Conservation (phyloP, 75 land plant genomes). For the Pseudotsuga menziesii region DNA sequence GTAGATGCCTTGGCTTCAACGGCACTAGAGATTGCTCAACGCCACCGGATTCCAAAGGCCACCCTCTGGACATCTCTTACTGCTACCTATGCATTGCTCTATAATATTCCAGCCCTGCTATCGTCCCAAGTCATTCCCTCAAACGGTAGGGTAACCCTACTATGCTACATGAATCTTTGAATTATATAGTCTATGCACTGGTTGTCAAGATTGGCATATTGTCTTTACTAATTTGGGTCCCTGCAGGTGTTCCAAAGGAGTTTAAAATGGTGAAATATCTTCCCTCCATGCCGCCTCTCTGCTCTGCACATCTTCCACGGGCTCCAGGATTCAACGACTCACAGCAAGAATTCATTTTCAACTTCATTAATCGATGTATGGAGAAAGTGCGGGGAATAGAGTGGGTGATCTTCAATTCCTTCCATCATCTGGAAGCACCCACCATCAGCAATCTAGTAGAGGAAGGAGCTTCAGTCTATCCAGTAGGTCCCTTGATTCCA, state of each 20-base stretch:
- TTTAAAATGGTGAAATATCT: not conserved
- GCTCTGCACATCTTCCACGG: conserved; percentile 4
- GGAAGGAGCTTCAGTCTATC: not conserved
- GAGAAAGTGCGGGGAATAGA: not conserved
- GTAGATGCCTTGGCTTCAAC: not conserved
- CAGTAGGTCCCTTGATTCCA: not conserved
- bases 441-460: not conserved
- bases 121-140: not conserved
- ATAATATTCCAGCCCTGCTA: not conserved
- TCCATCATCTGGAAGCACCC: not conserved
- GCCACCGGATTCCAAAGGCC: not conserved
- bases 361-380: not conserved
- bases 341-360: not conserved
- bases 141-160: not conserved
- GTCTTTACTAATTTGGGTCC: too few relatives aligned
- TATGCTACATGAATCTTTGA: too few relatives aligned
- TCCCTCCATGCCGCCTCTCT: not conserved
- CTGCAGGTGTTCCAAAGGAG: not conserved
- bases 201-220: too few relatives aligned
- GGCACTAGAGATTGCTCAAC: not conserved
- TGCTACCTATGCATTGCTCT: not conserved
- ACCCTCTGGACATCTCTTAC: not conserved
- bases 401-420: conserved; percentile 2
- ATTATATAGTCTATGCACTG: too few relatives aligned
- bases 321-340: not conserved